phyloP scores from a whole-genome alignment of 2,329 filamentous ascomycete species.

The Diplodia seriata region DNA sequence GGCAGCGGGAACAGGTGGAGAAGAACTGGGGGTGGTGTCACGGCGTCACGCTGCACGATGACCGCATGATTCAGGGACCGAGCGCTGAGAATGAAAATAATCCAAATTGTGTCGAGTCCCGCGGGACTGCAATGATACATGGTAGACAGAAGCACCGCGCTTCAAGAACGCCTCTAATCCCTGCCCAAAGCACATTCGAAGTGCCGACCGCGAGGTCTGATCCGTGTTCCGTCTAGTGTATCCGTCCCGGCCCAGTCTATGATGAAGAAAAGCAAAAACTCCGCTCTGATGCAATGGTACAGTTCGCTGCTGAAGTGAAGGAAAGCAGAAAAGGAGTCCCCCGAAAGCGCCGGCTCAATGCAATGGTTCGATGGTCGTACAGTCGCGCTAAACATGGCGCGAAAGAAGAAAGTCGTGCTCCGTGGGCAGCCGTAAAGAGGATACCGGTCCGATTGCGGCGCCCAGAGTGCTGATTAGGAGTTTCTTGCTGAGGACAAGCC shows the following conservation, averaged over 20 bases:
- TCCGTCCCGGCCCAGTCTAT: slow-evolving; percentile 17
- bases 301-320: slow-evolving; percentile 4
- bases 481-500: neutral
- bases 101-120: slow-evolving; percentile 1
- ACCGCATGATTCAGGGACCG: slow-evolving; percentile 14
- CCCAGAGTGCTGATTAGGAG: slow-evolving; percentile 11
- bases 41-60: slow-evolving; percentile 18
- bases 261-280: slow-evolving; percentile 17
- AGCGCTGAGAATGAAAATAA: neutral
- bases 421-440: slow-evolving; percentile 16
- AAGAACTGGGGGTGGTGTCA: neutral
- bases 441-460: slow-evolving; percentile 17
- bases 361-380: slow-evolving; percentile 22
- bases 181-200: slow-evolving; percentile 5
- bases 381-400: slow-evolving; percentile 14
- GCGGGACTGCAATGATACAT: slow-evolving; percentile 14
- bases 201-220: slow-evolving; percentile 21
- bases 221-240: slow-evolving; percentile 19
- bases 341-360: slow-evolving; percentile 24
- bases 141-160: slow-evolving; percentile 9
- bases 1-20: slow-evolving; percentile 12
- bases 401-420: slow-evolving; percentile 29
- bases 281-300: neutral
- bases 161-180: slow-evolving; percentile 24
- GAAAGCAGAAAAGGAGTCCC: slow-evolving; percentile 8